These are phyloP conservation scores for Talaromyces ruber DNA, from an alignment of 495 filamentous ascomycete species.

Conservation along the genomic window DNA sequence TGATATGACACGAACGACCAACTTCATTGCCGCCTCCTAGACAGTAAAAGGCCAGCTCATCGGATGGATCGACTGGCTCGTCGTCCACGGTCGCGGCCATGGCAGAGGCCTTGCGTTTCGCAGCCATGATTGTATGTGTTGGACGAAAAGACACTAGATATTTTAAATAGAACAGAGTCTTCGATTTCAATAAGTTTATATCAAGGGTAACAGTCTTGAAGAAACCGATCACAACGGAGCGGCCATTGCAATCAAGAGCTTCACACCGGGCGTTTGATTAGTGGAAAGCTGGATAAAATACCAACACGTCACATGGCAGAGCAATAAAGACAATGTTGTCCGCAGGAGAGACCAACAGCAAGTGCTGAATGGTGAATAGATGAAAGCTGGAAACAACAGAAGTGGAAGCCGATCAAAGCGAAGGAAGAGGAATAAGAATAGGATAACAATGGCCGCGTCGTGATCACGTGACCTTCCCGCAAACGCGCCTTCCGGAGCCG, in stretches of 20 bases:
- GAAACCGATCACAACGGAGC: neutral
- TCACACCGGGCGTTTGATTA: neutral
- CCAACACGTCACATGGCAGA: neutral
- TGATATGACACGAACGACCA: conserved; percentile 91
- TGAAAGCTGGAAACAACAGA: neutral
- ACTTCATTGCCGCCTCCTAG: conserved; percentile 96
- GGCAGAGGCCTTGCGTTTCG: conserved; percentile 66
- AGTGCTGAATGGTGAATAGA: neutral
- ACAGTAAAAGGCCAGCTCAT: conserved; percentile 88
- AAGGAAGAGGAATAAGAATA: neutral
- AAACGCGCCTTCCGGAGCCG: conserved; percentile 5
- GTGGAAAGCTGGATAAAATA: neutral
- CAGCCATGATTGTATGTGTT: conserved; percentile 45
- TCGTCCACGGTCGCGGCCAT: conserved; percentile 52
- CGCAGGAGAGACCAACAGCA: neutral
- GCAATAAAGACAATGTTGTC: neutral
- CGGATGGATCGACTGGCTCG: conserved; percentile 67
- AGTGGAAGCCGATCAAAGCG: neutral
- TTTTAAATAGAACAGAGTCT: neutral
- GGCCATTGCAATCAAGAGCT: neutral
- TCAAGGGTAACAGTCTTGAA: neutral
- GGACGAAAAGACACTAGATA: neutral
- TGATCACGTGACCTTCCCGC: conserved; percentile 4
- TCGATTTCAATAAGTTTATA: neutral
- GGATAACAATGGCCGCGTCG: conserved; percentile 6